Evolutionary conservation across 495 filamentous ascomycete species (phyloP), one percentile per base, ranked within the genome.

Genomic region (Staphylotrichum longicolle): DNA sequence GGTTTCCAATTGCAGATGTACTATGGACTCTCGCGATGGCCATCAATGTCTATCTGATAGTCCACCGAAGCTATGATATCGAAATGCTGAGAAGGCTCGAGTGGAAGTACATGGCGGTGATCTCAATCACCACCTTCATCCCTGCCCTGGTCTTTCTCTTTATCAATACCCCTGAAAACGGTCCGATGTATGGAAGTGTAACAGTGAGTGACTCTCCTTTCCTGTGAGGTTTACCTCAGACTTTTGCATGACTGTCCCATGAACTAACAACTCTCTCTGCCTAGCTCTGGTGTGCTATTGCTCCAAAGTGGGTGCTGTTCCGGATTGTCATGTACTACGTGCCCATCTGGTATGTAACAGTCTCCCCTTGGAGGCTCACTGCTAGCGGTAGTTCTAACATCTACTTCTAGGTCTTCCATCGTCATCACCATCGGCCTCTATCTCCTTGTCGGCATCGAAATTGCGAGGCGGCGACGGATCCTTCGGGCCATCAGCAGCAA

Each of bases 11-110:
- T 3, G 75, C 79, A n/a, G 79, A 81, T 68, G 79, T 80, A 3
- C 48, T 77, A 1, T 81, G 78, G 78, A 79, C 78, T n/a, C 67
- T 80, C 0, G 74, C 72, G 33, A 81, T 79, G 77, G 76, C 78
- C 5, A 54, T 73, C 46, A 72, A 81, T 49, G 77, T 78, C 27
- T 77, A 72, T 51, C 68, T 80, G 7, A 77, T 78, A n/a, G 76
- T 81, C 42, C 77, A 77, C 52, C 67, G 71, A 35, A 73, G 66
- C 41, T 79, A 74, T 54, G 78, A 80, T 33, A 63, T 74, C 14
- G 69, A 71, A 58, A 63, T 64, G 15, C 57, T 82, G 39, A 69
- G 69, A 33, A 72, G 65, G 48, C 71, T 80, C 7, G 79, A 82
- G 63, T 63, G 69, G 51, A 77, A 73, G 46, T 82, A 79, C 58